These are phyloP conservation scores for Coniochaeta sp. DNA, from an alignment of 2,329 filamentous ascomycete genomes.

Conservation along the genomic window DNA sequence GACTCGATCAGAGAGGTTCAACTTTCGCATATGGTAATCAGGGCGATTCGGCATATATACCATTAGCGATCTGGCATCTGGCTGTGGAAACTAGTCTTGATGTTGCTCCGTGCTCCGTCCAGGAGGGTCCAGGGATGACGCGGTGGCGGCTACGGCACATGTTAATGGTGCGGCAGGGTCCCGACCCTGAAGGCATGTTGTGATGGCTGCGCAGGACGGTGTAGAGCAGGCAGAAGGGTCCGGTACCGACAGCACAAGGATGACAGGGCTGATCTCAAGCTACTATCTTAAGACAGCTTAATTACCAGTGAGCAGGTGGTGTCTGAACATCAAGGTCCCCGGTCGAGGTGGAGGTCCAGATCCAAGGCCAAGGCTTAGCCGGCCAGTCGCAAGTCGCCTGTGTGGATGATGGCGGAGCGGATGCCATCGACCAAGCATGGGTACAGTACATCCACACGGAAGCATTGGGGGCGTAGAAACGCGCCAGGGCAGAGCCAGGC, in stretches of 20 bases:
- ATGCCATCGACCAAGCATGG: too few relatives aligned
- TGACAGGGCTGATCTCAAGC: not conserved
- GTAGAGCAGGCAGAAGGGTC: not conserved
- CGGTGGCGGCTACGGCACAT: not conserved
- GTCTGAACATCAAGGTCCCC: not conserved
- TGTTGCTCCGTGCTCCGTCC: not conserved
- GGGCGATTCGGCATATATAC: not conserved
- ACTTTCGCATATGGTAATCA: not conserved
- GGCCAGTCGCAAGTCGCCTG: not conserved
- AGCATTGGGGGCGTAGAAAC: not conserved
- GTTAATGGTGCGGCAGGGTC: not conserved
- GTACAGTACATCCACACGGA: not conserved
- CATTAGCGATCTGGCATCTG: not conserved
- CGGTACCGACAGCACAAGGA: not conserved
- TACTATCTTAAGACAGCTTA: not conserved
- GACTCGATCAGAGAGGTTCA: not conserved
- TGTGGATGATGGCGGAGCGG: not conserved
- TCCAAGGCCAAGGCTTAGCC: not conserved
- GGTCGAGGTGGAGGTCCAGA: not conserved
- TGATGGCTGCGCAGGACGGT: not conserved
- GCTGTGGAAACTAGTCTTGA: not conserved
- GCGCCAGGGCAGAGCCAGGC: not conserved
- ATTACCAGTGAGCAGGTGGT: constrained; percentile 1
- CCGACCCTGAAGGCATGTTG: not conserved
- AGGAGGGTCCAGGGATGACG: not conserved